Conservation (phyloP, 768 basidiomycete species). For the Heimioporus sp. region DNA sequence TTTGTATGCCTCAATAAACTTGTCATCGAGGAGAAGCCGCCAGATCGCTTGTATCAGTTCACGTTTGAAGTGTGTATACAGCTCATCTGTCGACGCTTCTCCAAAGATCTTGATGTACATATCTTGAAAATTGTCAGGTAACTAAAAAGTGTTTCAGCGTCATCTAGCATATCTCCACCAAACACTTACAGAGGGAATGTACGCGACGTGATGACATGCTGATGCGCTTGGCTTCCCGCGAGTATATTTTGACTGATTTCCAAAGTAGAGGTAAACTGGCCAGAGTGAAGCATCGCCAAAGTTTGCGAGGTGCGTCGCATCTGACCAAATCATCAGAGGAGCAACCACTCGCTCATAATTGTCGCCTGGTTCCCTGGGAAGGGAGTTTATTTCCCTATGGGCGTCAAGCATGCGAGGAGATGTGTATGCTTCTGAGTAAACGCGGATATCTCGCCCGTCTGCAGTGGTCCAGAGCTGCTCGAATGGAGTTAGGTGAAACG, state of each 20-base stretch:
- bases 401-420: not conserved
- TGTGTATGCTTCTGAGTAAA: constrained; percentile 1
- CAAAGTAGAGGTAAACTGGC: constrained; percentile 25
- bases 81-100: not conserved
- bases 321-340: constrained; percentile 24
- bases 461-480: not conserved
- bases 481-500: constrained; percentile 5
- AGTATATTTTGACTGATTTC: constrained; percentile 19
- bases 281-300: constrained; percentile 30
- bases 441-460: not conserved
- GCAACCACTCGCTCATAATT: constrained; percentile 7
- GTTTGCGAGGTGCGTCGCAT: constrained; percentile 21
- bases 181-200: constrained; percentile 2
- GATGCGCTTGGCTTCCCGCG: constrained; percentile 2
- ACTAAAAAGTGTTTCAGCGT: not conserved
- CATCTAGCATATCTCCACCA: too few species aligned
- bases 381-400: not conserved
- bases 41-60: constrained; percentile 2
- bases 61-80: constrained; percentile 1
- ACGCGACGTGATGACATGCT: constrained; percentile 14
- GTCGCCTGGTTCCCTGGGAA: not conserved
- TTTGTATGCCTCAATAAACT: not conserved
- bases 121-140: constrained; percentile 13
- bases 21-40: not conserved
- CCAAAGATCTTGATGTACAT: not conserved